Evolutionary conservation across 441 rosid genomes (phyloP), one percentile per base, ranked within the genome.

Genomic region (Cnidoscolus chayamansa): DNA sequence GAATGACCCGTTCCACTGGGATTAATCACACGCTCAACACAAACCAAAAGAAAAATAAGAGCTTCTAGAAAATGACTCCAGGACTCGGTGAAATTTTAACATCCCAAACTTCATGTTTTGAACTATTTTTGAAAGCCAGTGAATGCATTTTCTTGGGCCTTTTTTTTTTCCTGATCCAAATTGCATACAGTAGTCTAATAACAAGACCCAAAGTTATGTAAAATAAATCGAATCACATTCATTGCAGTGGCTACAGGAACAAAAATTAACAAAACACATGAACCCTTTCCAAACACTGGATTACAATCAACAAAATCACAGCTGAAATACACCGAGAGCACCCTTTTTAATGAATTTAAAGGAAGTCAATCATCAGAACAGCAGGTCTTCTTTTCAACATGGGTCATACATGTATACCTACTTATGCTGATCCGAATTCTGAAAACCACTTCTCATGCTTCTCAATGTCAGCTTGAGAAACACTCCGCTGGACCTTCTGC

Each of bases 371-470:
- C 45, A 40, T 3, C 45, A 40, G 74, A 15, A 43, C 67, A 35
- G 61, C 55, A 71, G 62, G 54, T n/a, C 20, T 49, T 58, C 59
- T 19, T 45, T 68, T 13, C 37, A 9, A 50, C 17, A 40, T 55
- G 19, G 48, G 31, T 68, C 53, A 9, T 4, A 16, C 9, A 50
- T 40, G 7, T 40, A 35, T 35, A 40, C 45, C 20, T 43, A 45
- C 63, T 76, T 73, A 87, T 7, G 97, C 99, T 1, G 99, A 94
- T 67, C 99, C 98, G 47, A 94, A 94, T 77, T 94, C 98, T 7
- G 79, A 1, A 70, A 94, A 87, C 98, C 99, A 96, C 82, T 96
- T 96, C 87, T 96, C 99, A 20, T 96, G 99, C 86, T 86, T 89
- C 82, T 96, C 99, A 0, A 91, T 96, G 74, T 96, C 99, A 0